These are phyloP conservation scores for Trichophaea hybrida DNA, from an alignment of 2,329 filamentous ascomycete genomes.

Conservation along the genomic window DNA sequence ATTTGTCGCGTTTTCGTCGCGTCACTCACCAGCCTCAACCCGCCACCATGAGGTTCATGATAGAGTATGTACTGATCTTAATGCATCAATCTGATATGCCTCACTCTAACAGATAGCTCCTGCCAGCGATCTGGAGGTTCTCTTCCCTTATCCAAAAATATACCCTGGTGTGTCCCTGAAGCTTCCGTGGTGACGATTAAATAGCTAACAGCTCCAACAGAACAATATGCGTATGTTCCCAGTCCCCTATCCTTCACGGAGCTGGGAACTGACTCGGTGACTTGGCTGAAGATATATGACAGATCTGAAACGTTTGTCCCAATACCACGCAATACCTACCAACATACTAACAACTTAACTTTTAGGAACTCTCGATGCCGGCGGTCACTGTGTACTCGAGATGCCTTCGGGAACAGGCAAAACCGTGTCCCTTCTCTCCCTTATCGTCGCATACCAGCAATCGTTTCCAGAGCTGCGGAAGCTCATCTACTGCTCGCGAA, in stretches of 20 bases:
- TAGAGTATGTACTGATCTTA: conserved; percentile 21
- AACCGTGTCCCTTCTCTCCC: conserved; percentile 82
- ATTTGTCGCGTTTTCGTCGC: not conserved
- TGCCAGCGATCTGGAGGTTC: conserved; percentile 40
- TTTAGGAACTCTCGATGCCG: conserved; percentile 66
- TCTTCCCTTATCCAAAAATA: conserved; percentile 46
- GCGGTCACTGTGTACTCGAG: conserved; percentile 89
- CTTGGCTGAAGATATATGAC: conserved; percentile 50
- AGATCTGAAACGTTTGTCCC: conserved; percentile 50
- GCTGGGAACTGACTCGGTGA: conserved; percentile 21
- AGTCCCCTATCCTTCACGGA: not conserved
- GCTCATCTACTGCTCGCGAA: conserved; percentile 97
- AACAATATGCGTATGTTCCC: conserved; percentile 39
- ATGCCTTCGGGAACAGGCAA: conserved; percentile 99
- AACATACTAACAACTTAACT: not conserved
- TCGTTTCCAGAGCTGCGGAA: conserved; percentile 87
- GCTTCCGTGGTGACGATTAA: conserved; percentile 9
- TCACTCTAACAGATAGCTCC: conserved; percentile 4
- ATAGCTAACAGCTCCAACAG: conserved; percentile 28
- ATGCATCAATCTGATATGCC: not conserved
- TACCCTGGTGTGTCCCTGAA: conserved; percentile 38
- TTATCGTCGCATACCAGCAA: conserved; percentile 94
- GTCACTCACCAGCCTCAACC: not conserved
- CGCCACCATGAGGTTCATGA: conserved; percentile 26
- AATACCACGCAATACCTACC: not conserved